phyloP scores from a whole-genome alignment of 2,329 filamentous ascomycete species.

The Scedosporium dehoogii region DNA sequence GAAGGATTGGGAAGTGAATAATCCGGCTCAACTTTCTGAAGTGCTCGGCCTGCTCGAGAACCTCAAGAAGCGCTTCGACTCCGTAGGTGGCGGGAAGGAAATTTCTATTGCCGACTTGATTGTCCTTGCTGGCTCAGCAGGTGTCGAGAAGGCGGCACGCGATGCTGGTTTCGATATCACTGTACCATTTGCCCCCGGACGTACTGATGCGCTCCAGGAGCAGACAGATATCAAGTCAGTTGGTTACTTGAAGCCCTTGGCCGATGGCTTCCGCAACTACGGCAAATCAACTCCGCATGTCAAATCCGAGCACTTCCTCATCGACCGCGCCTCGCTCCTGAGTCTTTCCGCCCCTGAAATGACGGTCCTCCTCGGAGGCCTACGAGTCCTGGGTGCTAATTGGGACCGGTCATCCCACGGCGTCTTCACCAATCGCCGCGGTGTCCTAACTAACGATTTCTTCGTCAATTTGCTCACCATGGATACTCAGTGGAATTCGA shows the following conservation, averaged over 20 bases:
- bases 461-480: slow-evolving; percentile 70
- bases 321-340: slow-evolving; percentile 63
- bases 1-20: slow-evolving; percentile 65
- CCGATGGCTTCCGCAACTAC: slow-evolving; percentile 77
- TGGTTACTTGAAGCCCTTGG: slow-evolving; percentile 53
- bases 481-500: slow-evolving; percentile 46
- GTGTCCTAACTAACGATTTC: slow-evolving; percentile 68
- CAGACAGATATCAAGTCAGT: slow-evolving; percentile 61
- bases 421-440: slow-evolving; percentile 58
- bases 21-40: slow-evolving; percentile 54
- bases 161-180: slow-evolving; percentile 20
- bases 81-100: slow-evolving; percentile 44
- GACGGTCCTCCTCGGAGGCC: slow-evolving; percentile 60
- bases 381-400: slow-evolving; percentile 61
- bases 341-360: slow-evolving; percentile 62
- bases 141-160: slow-evolving; percentile 63
- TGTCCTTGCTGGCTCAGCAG: slow-evolving; percentile 60
- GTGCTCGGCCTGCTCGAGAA: slow-evolving; percentile 52
- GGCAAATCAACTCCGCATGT: slow-evolving; percentile 51
- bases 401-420: slow-evolving; percentile 59
- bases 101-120: slow-evolving; percentile 73
- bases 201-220: slow-evolving; percentile 60
- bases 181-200: slow-evolving; percentile 66
- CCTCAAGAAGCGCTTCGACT: slow-evolving; percentile 52
- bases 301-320: slow-evolving; percentile 56